Percentiles rank a stretch among this genome's conserved stretches.
Evolutionary conservation across 768 basidiomycete species (phyloP).

Genomic region (Boletus speciosus): DNA sequence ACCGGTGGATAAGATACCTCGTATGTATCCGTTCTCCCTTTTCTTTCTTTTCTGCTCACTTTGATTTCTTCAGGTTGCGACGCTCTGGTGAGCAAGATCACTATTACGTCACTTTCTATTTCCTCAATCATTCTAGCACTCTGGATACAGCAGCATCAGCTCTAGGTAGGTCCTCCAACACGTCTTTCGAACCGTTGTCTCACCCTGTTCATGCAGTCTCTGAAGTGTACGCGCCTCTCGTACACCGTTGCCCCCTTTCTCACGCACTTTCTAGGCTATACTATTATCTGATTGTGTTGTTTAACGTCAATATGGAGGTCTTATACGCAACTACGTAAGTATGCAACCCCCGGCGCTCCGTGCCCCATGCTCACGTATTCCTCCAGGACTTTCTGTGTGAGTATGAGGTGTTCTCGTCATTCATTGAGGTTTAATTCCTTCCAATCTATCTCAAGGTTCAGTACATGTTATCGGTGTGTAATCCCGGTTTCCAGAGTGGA

Average conservation of each 20-base stretch:
- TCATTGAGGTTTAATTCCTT: background rate
- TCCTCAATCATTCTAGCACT: conserved; percentile 6
- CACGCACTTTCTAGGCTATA: conserved; percentile 23
- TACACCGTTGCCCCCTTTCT: background rate
- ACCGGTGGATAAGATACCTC: conserved; percentile 15
- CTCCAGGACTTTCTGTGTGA: conserved; percentile 30
- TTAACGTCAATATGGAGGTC: conserved; percentile 20
- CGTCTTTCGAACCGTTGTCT: background rate
- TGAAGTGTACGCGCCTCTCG: conserved; percentile 20
- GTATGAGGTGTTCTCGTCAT: conserved; percentile 4
- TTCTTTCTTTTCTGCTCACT: background rate
- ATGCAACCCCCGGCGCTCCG: background rate
- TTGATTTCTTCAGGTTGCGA: conserved; percentile 16
- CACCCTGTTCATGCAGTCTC: conserved; percentile 17
- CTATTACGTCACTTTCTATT: background rate
- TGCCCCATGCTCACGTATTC: conserved; percentile 1
- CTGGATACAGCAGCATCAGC: conserved; percentile 26
- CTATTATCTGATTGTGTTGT: conserved; percentile 26
- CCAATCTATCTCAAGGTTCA: conserved; percentile 19
- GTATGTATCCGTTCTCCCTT: conserved; percentile 8
- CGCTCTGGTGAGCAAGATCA: conserved; percentile 15
- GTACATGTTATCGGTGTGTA: conserved; percentile 23
- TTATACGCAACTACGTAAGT: conserved; percentile 29
- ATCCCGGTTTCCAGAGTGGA: background rate
- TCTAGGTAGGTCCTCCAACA: conserved; percentile 18